A percentile compares a stretch with the other conserved stretches of the same genome.
Conservation (phyloP, 2,329 filamentous ascomycete genomes). For the Pseudocercospora macadamiae region DNA sequence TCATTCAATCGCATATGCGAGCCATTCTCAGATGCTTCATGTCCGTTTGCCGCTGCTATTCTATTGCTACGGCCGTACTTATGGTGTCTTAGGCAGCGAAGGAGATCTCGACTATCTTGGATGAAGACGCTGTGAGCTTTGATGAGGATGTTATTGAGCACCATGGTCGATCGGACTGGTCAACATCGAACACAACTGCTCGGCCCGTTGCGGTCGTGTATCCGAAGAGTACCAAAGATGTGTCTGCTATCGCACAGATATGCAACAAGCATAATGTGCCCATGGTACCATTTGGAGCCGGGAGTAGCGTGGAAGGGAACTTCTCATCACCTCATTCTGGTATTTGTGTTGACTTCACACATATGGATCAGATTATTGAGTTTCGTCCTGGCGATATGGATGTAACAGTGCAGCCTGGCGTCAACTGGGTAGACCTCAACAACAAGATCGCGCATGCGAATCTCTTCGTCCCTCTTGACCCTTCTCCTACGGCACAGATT, state of each 20-base stretch:
- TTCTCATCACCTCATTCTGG: slow-evolving; percentile 86
- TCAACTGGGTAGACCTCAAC: slow-evolving; percentile 92
- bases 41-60: slow-evolving; percentile 3
- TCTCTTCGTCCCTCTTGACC: slow-evolving; percentile 90
- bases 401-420: slow-evolving; percentile 84
- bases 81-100: slow-evolving; percentile 17
- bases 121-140: slow-evolving; percentile 24
- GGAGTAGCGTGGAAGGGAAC: slow-evolving; percentile 70
- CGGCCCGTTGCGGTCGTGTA: slow-evolving; percentile 28
- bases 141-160: slow-evolving; percentile 29
- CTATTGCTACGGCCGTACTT: neutral
- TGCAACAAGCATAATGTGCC: slow-evolving; percentile 24
- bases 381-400: slow-evolving; percentile 90
- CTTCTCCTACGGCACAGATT: slow-evolving; percentile 74
- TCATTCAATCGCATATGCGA: slow-evolving; percentile 18
- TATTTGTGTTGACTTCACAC: slow-evolving; percentile 84
- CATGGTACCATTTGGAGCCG: slow-evolving; percentile 28
- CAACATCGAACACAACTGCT: slow-evolving; percentile 22
- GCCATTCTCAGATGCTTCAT: slow-evolving; percentile 21
- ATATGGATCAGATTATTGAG: slow-evolving; percentile 80
- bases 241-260: slow-evolving; percentile 18
- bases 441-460: slow-evolving; percentile 71
- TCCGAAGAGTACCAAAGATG: slow-evolving; percentile 23
- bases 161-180: slow-evolving; percentile 29
- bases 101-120: slow-evolving; percentile 16